phyloP scores from a whole-genome alignment of 2,329 filamentous ascomycete genomes.

The Fusarium sp. region DNA sequence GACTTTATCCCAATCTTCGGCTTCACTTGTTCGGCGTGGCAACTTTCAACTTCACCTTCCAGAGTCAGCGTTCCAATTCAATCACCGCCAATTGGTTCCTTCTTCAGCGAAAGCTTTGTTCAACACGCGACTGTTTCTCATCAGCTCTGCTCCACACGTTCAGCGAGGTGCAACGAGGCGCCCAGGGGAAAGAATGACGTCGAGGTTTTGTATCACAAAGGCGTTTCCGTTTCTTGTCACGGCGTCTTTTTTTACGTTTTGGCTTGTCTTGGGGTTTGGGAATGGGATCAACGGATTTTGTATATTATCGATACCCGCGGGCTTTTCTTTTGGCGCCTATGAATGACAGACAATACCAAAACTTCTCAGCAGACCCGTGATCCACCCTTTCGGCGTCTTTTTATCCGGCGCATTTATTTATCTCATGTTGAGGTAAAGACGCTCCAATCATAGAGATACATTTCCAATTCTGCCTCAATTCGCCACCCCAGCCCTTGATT shows the following conservation, averaged over 20 bases:
- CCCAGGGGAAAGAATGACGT: conserved; percentile 23
- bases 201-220: neutral
- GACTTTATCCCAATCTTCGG: conserved; percentile 11
- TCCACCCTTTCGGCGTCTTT: conserved; percentile 20
- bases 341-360: conserved; percentile 20
- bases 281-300: conserved; percentile 18
- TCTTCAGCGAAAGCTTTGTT: conserved; percentile 3
- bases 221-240: conserved; percentile 8
- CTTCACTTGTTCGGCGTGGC: conserved; percentile 21
- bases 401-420: neutral
- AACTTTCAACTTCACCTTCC: conserved; percentile 9
- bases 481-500: conserved; percentile 10
- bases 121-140: neutral
- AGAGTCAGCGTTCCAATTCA: conserved; percentile 15
- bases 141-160: neutral
- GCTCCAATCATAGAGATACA: conserved; percentile 19
- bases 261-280: conserved; percentile 17
- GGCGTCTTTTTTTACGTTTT: conserved; percentile 15
- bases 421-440: neutral
- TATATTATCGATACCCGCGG: conserved; percentile 37
- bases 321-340: conserved; percentile 23
- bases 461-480: neutral
- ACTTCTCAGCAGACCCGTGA: neutral
- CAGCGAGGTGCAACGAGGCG: conserved; percentile 9
- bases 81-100: neutral